Conservation (phyloP, 2,329 filamentous ascomycete species). For the Tolypocladium amazonense region DNA sequence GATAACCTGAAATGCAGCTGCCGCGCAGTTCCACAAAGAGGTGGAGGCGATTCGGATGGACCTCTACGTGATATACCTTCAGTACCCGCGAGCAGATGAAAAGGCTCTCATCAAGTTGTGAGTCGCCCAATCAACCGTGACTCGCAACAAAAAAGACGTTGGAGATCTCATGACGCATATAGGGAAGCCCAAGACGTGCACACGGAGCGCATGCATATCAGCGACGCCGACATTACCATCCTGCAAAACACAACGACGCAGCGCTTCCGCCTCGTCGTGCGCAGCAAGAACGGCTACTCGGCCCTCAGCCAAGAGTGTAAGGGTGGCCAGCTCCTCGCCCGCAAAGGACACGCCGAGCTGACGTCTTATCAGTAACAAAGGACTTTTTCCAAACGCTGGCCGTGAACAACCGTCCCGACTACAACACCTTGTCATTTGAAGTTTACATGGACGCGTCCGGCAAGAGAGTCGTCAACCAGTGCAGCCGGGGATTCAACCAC, state of each 20-base stretch:
- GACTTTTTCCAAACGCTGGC: conserved; percentile 2
- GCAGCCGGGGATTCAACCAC: not conserved
- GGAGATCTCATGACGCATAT: not conserved
- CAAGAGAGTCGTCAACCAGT: not conserved
- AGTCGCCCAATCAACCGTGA: not conserved
- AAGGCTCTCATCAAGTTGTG: conserved; percentile 1
- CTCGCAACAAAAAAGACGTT: not conserved
- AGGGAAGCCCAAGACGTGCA: conserved; percentile 3
- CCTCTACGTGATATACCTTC: conserved; percentile 2
- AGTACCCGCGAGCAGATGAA: not conserved
- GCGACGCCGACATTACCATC: conserved; percentile 3
- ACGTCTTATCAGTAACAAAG: not conserved
- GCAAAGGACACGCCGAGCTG: not conserved
- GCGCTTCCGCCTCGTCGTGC: conserved; percentile 1
- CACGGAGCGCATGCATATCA: conserved; percentile 4
- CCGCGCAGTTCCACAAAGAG: not conserved
- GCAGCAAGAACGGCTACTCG: conserved; percentile 1
- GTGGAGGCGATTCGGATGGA: conserved; percentile 3
- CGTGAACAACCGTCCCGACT: not conserved
- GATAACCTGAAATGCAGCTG: not conserved
- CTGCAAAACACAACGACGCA: conserved; percentile 1
- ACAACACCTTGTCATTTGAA: not conserved
- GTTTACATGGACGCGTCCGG: conserved; percentile 1
- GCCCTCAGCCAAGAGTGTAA: conserved; percentile 2
- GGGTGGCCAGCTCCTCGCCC: not conserved